phyloP scores from a whole-genome alignment of 257 asterid species.

The Plantago elongata region DNA sequence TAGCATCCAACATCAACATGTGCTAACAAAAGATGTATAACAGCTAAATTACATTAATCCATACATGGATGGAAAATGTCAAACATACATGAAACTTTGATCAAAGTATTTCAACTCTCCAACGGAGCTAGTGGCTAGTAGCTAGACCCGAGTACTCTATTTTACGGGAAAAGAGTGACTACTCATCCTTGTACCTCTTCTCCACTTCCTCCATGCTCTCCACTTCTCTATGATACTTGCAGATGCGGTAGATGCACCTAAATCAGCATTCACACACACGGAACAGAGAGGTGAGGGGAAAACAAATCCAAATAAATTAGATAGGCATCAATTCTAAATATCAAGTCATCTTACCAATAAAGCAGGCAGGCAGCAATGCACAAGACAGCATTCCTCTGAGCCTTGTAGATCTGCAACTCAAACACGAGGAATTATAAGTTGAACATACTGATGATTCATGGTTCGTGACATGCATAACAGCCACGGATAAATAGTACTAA shows the following conservation, averaged over 20 bases:
- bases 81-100: too few relatives aligned
- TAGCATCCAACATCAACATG: too few relatives aligned
- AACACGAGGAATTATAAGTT: slow-evolving; percentile 8
- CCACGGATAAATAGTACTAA: too few relatives aligned
- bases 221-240: slow-evolving; percentile 64
- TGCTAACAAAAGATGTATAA: too few relatives aligned
- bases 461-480: too few relatives aligned
- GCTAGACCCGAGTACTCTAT: too few relatives aligned
- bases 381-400: slow-evolving; percentile 76
- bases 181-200: slow-evolving; percentile 83
- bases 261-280: slow-evolving; percentile 11
- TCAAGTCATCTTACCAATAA: slow-evolving; percentile 48
- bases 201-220: slow-evolving; percentile 66
- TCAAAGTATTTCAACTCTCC: too few relatives aligned
- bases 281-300: not conserved
- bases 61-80: too few relatives aligned
- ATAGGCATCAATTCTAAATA: not conserved
- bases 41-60: too few relatives aligned
- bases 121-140: too few relatives aligned
- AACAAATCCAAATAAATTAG: not conserved
- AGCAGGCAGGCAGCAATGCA: slow-evolving; percentile 67
- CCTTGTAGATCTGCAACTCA: slow-evolving; percentile 62
- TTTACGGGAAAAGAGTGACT: slow-evolving; percentile 19
- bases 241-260: slow-evolving; percentile 78
- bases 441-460: too few relatives aligned